Conservation (phyloP, 345 rosid species). For the Nasturtium officinale region DNA sequence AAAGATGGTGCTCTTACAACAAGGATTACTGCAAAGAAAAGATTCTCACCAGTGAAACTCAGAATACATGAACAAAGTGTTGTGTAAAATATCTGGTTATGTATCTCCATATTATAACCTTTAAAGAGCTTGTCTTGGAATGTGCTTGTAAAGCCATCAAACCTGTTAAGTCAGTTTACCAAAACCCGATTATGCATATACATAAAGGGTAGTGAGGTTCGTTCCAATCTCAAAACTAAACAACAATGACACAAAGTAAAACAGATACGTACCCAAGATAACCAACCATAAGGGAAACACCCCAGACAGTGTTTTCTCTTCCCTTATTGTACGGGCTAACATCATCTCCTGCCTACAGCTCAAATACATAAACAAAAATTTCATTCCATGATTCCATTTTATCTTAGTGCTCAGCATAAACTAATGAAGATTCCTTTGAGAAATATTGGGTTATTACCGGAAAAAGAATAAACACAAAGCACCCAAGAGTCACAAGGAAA, state of each 20-base stretch:
- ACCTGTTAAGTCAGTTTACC: slow-evolving; percentile 52
- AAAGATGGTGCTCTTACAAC: background rate
- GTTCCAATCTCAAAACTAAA: background rate
- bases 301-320: slow-evolving; percentile 95
- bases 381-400: slow-evolving; percentile 11
- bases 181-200: background rate
- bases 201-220: background rate
- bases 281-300: slow-evolving; percentile 83
- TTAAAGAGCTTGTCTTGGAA: slow-evolving; percentile 93
- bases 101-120: slow-evolving; percentile 96
- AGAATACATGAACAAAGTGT: slow-evolving; percentile 78
- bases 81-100: slow-evolving; percentile 96
- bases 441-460: slow-evolving; percentile 57
- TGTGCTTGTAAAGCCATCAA: slow-evolving; percentile 98
- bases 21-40: background rate
- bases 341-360: slow-evolving; percentile 74
- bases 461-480: slow-evolving; percentile 83
- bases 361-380: slow-evolving; percentile 30
- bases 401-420: background rate
- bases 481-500: slow-evolving; percentile 85
- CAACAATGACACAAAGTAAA: background rate
- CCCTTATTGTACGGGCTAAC: slow-evolving; percentile 80
- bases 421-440: background rate
- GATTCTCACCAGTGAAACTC: slow-evolving; percentile 72
- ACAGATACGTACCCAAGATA: slow-evolving; percentile 78